A percentile compares a stretch with the other conserved stretches of the same genome.
These are phyloP conservation scores for Pestalotiopsis sp. DNA, from an alignment of 2,329 filamentous ascomycete genomes.

Conservation along the genomic window DNA sequence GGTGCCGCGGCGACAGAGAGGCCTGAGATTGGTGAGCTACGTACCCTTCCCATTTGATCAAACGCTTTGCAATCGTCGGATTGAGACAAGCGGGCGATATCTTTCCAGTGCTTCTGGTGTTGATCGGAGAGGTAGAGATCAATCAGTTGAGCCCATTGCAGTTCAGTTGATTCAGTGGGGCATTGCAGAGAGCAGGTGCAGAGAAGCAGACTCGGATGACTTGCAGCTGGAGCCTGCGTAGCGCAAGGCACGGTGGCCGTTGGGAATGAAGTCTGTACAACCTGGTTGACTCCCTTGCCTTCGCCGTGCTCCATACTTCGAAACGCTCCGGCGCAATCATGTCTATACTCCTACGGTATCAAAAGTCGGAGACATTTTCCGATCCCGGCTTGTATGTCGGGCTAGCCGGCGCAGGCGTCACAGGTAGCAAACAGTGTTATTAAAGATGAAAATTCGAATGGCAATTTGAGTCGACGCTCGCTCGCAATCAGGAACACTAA, in stretches of 20 bases:
- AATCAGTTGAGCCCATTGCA: neutral
- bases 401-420: neutral
- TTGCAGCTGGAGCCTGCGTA: neutral
- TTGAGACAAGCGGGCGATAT: conserved; percentile 6
- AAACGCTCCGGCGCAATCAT: neutral
- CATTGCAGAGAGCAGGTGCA: neutral
- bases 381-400: neutral
- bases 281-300: neutral
- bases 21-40: neutral
- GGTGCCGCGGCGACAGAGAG: neutral
- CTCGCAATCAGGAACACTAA: neutral
- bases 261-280: neutral
- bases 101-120: conserved; percentile 1
- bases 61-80: neutral
- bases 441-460: neutral
- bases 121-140: neutral
- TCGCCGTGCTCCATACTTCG: neutral
- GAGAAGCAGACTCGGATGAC: neutral
- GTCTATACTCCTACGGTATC: neutral
- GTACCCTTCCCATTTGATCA: conserved; percentile 8
- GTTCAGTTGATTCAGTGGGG: neutral
- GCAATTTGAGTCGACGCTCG: neutral
- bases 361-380: neutral
- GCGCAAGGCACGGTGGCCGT: neutral
- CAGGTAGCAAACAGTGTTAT: neutral